phyloP scores from a whole-genome alignment of 192 early-diverging fungal species.

The Coemansia sp. region DNA sequence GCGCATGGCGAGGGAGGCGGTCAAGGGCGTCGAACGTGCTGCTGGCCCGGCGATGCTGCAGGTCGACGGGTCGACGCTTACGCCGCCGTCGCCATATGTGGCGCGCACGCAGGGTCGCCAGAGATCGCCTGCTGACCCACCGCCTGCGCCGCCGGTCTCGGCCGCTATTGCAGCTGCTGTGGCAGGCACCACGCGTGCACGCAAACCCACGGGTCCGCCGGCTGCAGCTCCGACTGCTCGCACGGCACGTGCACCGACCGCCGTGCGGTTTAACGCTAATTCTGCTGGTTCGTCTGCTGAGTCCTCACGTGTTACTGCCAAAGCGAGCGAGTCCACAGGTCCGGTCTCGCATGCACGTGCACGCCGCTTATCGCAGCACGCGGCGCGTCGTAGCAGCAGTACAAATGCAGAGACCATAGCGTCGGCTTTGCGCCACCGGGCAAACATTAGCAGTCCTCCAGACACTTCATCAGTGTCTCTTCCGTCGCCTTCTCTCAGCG shows the following conservation, averaged over 20 bases:
- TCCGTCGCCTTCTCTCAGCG: slow-evolving; percentile 33
- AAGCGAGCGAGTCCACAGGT: too few relatives aligned
- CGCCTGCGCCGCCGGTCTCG: too few relatives aligned
- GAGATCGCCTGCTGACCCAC: too few relatives aligned
- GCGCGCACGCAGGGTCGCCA: slow-evolving; percentile 7
- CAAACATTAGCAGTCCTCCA: slow-evolving; percentile 21
- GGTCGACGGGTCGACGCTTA: slow-evolving; percentile 34
- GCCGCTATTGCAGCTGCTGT: slow-evolving; percentile 49
- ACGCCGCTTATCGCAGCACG: not conserved
- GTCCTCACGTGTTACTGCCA: not conserved
- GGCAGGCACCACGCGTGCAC: slow-evolving; percentile 40
- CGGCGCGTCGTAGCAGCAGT: slow-evolving; percentile 1
- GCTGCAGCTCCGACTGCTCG: slow-evolving; percentile 11
- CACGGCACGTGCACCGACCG: slow-evolving; percentile 3
- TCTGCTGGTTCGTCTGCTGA: not conserved
- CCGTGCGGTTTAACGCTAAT: slow-evolving; percentile 20
- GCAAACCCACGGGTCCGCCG: slow-evolving; percentile 7
- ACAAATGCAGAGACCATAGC: slow-evolving; percentile 8
- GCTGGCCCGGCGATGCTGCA: slow-evolving; percentile 35
- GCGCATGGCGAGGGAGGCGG: slow-evolving; percentile 23
- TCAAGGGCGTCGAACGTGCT: slow-evolving; percentile 28
- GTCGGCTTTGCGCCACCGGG: slow-evolving; percentile 6
- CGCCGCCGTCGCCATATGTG: slow-evolving; percentile 42
- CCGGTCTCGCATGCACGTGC: too few relatives aligned
- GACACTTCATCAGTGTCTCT: slow-evolving; percentile 19